Evolutionary conservation across 2,329 filamentous ascomycete genomes (phyloP).

Genomic region (Phaeosphaeriaceae sp.): DNA sequence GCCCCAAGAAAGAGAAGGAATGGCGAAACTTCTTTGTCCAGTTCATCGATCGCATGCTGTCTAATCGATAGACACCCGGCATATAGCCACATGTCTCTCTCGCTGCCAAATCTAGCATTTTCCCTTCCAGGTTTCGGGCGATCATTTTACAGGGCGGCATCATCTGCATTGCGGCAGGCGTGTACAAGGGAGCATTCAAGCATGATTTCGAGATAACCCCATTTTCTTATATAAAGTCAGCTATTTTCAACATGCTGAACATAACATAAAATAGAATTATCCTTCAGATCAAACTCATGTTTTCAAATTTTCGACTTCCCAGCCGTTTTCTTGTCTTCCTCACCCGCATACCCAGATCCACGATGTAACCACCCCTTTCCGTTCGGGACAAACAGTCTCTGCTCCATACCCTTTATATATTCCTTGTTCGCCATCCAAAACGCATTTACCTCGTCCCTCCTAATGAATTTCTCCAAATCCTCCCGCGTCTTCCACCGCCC

Average conservation of each 20-base stretch:
- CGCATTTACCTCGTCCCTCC: conserved; percentile 26
- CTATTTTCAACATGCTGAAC: conserved; percentile 3
- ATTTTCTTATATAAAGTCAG: conserved; percentile 5
- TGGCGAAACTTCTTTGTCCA: conserved; percentile 56
- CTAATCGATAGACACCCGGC: conserved; percentile 9
- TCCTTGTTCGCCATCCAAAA: conserved; percentile 41
- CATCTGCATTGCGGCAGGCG: conserved; percentile 29
- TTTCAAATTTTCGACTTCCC: conserved; percentile 1
- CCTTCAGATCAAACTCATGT: neutral
- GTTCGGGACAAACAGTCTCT: conserved; percentile 42
- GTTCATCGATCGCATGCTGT: conserved; percentile 49
- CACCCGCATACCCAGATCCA: conserved; percentile 18
- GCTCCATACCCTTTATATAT: conserved; percentile 35
- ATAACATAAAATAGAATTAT: conserved; percentile 9
- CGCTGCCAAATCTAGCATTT: conserved; percentile 6
- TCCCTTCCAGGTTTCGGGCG: conserved; percentile 11
- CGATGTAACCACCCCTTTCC: conserved; percentile 45
- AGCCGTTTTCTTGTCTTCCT: neutral
- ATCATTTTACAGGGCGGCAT: conserved; percentile 15
- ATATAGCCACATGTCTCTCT: neutral
- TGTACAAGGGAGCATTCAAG: conserved; percentile 18
- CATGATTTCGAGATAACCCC: conserved; percentile 29
- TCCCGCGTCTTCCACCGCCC: conserved; percentile 34
- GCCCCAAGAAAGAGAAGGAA: conserved; percentile 49
- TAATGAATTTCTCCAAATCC: conserved; percentile 33